Conservation (phyloP, 306 rosid species). For the Castanea mollissima region DNA sequence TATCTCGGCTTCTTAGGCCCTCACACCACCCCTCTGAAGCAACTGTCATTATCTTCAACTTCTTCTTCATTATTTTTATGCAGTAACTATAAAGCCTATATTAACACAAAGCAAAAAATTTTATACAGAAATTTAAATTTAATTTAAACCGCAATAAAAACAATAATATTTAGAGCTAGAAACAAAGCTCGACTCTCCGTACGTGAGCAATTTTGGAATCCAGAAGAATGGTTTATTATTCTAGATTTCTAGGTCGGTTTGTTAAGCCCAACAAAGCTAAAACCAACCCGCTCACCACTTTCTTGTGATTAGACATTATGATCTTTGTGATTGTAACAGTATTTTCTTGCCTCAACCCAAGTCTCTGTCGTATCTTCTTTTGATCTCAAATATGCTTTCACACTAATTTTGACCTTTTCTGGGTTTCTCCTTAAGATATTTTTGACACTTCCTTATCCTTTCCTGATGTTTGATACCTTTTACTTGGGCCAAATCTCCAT, state of each 20-base stretch:
- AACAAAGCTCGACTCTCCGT: background rate
- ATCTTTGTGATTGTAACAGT: conserved; percentile 13
- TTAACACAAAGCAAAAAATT: background rate
- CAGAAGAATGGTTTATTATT: background rate
- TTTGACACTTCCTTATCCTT: background rate
- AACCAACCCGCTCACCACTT: background rate
- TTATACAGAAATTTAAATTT: background rate
- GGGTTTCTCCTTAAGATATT: background rate
- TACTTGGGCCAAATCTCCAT: background rate
- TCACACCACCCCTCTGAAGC: too few relatives aligned
- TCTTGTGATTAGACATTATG: conserved; percentile 7
- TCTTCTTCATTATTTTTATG: too few relatives aligned
- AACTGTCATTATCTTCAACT: too few relatives aligned
- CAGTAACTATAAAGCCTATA: too few relatives aligned
- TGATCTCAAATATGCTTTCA: conserved; percentile 9
- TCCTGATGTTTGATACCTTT: too few relatives aligned
- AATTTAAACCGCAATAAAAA: background rate
- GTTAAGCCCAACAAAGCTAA: conserved; percentile 5
- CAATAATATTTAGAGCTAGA: background rate
- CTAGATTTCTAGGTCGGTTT: conserved; percentile 4
- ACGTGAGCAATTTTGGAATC: background rate
- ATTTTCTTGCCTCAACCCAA: conserved; percentile 8
- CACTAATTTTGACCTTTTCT: conserved; percentile 8
- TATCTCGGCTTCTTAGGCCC: too few relatives aligned
- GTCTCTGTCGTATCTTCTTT: conserved; percentile 4